Conservation (phyloP, 495 filamentous ascomycete species). For the Hypoxylon intermedium region DNA sequence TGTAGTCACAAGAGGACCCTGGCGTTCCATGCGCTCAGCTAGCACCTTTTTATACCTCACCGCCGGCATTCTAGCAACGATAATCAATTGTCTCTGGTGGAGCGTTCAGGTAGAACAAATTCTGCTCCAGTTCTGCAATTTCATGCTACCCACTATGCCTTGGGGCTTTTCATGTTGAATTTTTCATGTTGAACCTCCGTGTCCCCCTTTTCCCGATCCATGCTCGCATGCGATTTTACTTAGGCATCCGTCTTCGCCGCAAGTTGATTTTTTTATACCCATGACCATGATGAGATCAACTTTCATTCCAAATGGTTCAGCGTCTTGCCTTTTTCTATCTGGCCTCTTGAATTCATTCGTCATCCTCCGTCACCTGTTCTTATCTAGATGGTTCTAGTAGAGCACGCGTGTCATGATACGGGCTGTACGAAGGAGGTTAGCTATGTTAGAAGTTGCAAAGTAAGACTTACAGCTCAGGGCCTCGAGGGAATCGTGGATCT, state of each 20-base stretch:
- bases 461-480: slow-evolving; percentile 73
- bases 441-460: slow-evolving; percentile 8
- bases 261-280: slow-evolving; percentile 38
- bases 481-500: slow-evolving; percentile 82
- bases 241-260: slow-evolving; percentile 16
- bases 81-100: neutral
- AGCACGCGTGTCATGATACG: slow-evolving; percentile 87
- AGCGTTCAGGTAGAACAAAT: neutral
- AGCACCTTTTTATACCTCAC: too few species aligned
- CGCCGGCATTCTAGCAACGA: too few species aligned
- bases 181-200: too few species aligned
- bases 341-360: slow-evolving; percentile 2
- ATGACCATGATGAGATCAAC: slow-evolving; percentile 19
- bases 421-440: slow-evolving; percentile 54
- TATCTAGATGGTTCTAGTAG: slow-evolving; percentile 66
- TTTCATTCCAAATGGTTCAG: slow-evolving; percentile 30
- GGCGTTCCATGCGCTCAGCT: neutral
- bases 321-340: slow-evolving; percentile 12
- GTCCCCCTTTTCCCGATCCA: slow-evolving; percentile 54
- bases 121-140: slow-evolving; percentile 2
- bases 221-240: slow-evolving; percentile 52
- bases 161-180: slow-evolving; percentile 53
- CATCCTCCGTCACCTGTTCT: neutral
- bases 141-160: slow-evolving; percentile 18
- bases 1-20: neutral